These are phyloP conservation scores for Sclerotiophoma versabilis DNA, from an alignment of 2,329 filamentous ascomycete species.

Conservation along the genomic window DNA sequence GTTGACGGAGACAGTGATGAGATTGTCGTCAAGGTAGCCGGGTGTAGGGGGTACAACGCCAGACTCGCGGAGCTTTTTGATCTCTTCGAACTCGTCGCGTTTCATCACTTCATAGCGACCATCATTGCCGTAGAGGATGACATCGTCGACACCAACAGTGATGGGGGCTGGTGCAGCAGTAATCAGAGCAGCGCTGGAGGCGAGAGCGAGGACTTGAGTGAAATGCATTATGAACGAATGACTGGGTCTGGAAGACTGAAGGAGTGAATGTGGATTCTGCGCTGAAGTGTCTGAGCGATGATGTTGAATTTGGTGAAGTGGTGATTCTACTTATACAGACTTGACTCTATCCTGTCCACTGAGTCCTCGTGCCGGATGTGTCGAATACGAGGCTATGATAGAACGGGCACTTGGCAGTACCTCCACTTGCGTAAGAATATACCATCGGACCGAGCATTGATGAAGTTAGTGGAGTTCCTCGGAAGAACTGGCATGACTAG, in stretches of 20 bases:
- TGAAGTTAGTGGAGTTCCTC: not conserved
- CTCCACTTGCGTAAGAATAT: constrained; percentile 8
- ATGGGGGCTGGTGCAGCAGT: constrained; percentile 25
- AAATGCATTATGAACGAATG: constrained; percentile 30
- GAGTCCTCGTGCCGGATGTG: not conserved
- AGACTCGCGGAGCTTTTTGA: constrained; percentile 25
- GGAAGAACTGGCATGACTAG: not conserved
- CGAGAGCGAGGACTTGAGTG: constrained; percentile 22
- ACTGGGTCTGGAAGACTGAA: not conserved
- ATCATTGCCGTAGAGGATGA: constrained; percentile 34
- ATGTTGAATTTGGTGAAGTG: not conserved
- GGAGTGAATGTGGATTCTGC: constrained; percentile 5
- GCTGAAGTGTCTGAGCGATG: not conserved
- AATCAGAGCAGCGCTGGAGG: constrained; percentile 21
- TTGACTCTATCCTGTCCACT: not conserved
- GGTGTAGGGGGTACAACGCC: constrained; percentile 27
- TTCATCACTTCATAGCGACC: constrained; percentile 35
- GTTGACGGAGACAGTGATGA: constrained; percentile 18
- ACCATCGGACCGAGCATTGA: constrained; percentile 12
- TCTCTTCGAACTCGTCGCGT: constrained; percentile 28
- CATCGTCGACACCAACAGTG: constrained; percentile 29
- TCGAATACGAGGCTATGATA: not conserved
- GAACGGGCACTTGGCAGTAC: constrained; percentile 11
- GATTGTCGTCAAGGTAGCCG: constrained; percentile 21
- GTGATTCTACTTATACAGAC: constrained; percentile 13